phyloP scores from a whole-genome alignment of 2,329 filamentous ascomycete species.

The Monilinia fructigena region DNA sequence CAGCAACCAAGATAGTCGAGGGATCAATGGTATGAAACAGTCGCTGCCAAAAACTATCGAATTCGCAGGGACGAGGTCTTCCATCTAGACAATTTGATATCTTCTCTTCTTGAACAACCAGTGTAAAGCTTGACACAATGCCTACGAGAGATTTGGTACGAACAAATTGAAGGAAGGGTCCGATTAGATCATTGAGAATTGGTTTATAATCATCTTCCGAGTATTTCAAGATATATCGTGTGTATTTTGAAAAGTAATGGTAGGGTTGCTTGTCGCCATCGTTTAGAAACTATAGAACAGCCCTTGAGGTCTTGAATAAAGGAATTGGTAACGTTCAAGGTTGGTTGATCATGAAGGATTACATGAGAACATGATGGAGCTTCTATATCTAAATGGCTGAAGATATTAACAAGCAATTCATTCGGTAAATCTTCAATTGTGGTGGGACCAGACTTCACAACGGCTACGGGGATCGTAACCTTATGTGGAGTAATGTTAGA shows the following conservation, averaged over 20 bases:
- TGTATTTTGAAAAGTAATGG: conserved; percentile 59
- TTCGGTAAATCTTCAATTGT: conserved; percentile 50
- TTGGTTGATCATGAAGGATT: conserved; percentile 51
- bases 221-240: conserved; percentile 42
- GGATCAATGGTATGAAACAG: conserved; percentile 56
- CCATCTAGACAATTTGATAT: conserved; percentile 27
- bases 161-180: conserved; percentile 43
- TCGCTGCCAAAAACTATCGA: conserved; percentile 51
- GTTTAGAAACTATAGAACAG: conserved; percentile 52
- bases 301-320: conserved; percentile 51
- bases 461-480: neutral
- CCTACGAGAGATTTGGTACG: conserved; percentile 37
- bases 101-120: conserved; percentile 42
- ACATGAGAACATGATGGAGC: conserved; percentile 49
- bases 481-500: conserved; percentile 6
- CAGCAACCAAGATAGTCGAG: conserved; percentile 54
- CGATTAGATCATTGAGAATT: conserved; percentile 28
- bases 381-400: conserved; percentile 52
- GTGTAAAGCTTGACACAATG: conserved; percentile 49
- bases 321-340: conserved; percentile 44
- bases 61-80: conserved; percentile 20
- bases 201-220: conserved; percentile 21
- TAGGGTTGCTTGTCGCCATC: conserved; percentile 52
- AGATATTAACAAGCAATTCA: conserved; percentile 59
- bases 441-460: conserved; percentile 1